Percentiles rank a stretch among this genome's conserved stretches.
Conservation (phyloP, 2,329 filamentous ascomycete genomes). For the Trichophyton benhamiae region DNA sequence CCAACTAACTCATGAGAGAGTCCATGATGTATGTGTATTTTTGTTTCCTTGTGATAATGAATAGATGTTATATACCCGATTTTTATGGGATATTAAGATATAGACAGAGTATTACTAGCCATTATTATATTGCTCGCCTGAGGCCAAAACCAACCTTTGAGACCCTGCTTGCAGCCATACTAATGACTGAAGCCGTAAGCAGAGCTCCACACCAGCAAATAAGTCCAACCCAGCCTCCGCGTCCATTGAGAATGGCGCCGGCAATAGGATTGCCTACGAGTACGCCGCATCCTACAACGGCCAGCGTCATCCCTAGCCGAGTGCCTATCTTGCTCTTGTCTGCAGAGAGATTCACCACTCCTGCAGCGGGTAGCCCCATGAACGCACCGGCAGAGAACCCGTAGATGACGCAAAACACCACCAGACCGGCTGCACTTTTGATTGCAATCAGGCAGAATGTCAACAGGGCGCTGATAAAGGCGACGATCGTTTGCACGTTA, state of each 20-base stretch:
- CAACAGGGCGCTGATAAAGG: constrained; percentile 31
- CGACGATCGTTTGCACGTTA: constrained; percentile 40
- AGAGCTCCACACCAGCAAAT: constrained; percentile 4
- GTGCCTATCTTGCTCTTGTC: constrained; percentile 44
- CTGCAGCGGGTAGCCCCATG: constrained; percentile 34
- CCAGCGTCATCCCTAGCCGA: constrained; percentile 46
- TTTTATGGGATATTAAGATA: no score
- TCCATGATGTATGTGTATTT: no score
- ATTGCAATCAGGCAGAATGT: constrained; percentile 33
- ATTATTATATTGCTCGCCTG: no score
- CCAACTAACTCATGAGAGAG: background rate
- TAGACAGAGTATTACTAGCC: no score
- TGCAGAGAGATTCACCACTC: constrained; percentile 22
- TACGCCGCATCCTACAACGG: constrained; percentile 38
- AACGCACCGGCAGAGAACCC: constrained; percentile 41
- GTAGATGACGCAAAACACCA: constrained; percentile 33
- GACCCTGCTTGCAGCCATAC: background rate
- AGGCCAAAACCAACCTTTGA: background rate
- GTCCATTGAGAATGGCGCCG: constrained; percentile 40
- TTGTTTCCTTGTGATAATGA: no score
- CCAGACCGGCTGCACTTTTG: constrained; percentile 26
- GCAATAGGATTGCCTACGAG: constrained; percentile 46
- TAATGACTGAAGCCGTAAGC: background rate
- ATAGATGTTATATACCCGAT: no score
- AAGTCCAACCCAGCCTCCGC: constrained; percentile 28